Evolutionary conservation across 2,329 filamentous ascomycete genomes (phyloP), one percentile per base, ranked within the genome.

Genomic region (Alternaria ethzedia): DNA sequence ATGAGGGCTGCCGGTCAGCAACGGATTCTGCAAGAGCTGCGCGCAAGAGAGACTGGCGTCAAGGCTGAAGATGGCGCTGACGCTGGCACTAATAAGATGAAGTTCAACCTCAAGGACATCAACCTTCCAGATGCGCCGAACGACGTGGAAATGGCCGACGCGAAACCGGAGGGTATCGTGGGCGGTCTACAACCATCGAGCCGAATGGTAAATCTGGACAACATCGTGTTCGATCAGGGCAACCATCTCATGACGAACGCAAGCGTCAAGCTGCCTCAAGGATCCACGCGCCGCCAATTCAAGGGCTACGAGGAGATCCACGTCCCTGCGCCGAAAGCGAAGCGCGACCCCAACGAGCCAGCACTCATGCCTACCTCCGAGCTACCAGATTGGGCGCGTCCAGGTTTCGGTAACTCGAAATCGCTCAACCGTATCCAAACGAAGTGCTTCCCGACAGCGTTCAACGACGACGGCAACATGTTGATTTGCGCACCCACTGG

Each of bases 201-300:
- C 70, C 93, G 92, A 76, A 83, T 93, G 47, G 93, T 99, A 78
- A 98, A 98, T 77, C 85, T 99, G 55, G 95, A 99, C 61, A 98
- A 98, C 74, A 88, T 99, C 32, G 88, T 97, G 43, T 99, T 99
- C 77, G 96, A 98, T 72, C 95, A 98, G 81, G 96, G 96, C 57
- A 99, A 98, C 75, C 96, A 99, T 83, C 86, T 99, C 46, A 99
- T 98, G 95, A 98, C 96, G n/a, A 99, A 99, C 74, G 92, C 94
- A 7, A 97, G 94, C 77, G 96, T 99, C 50, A 91, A 92, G 67
- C 86, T 99, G 20, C 96, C 96, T 0, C 93, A 97, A 78, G 96
- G 96, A 11, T 97, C 96, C 3, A 97, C 93, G 0, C 97, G 98
- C 80, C 89, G 94, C 51, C 93, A 92, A 0, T 97, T 97, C 83